Base-by-base conservation (phyloP, 139 green algal species). In the Raphidocelis subcapitata region DNA sequence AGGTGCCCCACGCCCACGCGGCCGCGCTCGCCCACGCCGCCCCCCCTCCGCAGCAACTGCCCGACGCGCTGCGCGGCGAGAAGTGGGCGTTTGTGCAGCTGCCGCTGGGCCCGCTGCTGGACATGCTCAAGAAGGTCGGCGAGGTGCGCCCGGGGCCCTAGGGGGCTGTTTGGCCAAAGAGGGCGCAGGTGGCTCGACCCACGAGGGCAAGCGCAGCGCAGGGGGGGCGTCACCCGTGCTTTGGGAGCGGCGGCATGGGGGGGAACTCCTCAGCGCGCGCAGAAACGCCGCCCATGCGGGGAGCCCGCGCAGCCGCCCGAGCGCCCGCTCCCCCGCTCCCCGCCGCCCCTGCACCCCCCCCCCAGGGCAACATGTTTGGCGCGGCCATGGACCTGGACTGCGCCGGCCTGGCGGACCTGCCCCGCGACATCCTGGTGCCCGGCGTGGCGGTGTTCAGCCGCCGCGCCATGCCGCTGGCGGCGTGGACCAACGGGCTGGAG, bases 41-140 rank as follows among this genome's bases (percentile, higher is more conserved):
- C 41, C 8, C 12, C 8, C 41, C 41, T 47, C 0, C 32, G 62
- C 81, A 90, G 85, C 67, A 77, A 0, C 81, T 98, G 56, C 92
- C 94, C 31, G 94, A 98, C 72, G 91, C 91, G 2, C 84, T 99
- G 61, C 80, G 92, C 23, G 96, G 95, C 10, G 95, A 99, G 89
- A 79, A 91, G 69, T 99, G 96, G 96, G 86, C 86, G 1, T 99
- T 99, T 84, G 95, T 99, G 68, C 91, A 98, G 85, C 85, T 99
- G 79, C 93, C 96, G 0, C 79, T 98, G 41, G 77, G 72, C n/a
- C 83, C 77, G 24, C 77, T 97, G 46, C 74, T 74, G 36, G 51
- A 87, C 35, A 91, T 91, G 79, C 65, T 94, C 20, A 62, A 76
- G n/a, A 57, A 72, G 33, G 88, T 93, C 20, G 55, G 86, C 54